phyloP scores from a whole-genome alignment of 2,329 filamentous ascomycete genomes.

The Didymella lethalis region DNA sequence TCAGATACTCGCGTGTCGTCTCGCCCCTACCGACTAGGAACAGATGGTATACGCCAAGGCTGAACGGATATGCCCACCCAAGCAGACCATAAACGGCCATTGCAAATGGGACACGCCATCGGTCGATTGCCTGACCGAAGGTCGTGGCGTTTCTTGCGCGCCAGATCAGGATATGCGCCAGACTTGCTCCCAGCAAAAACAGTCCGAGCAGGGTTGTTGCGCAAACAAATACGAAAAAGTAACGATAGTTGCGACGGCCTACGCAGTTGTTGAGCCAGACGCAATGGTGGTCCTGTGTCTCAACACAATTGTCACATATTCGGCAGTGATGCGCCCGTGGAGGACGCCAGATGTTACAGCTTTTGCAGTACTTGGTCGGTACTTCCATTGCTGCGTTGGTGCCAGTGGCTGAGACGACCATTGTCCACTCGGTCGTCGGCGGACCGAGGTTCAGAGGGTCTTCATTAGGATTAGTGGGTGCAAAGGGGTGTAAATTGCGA shows the following conservation, averaged over 20 bases:
- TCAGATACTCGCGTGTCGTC: slow-evolving; percentile 95
- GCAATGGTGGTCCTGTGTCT: slow-evolving; percentile 97
- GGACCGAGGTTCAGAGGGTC: slow-evolving; percentile 84
- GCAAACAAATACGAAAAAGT: slow-evolving; percentile 92
- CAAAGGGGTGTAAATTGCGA: slow-evolving; percentile 88
- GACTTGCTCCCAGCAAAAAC: slow-evolving; percentile 77
- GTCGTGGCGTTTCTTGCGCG: slow-evolving; percentile 67
- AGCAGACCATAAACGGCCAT: slow-evolving; percentile 85
- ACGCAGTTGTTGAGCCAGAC: slow-evolving; percentile 99
- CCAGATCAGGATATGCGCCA: slow-evolving; percentile 84
- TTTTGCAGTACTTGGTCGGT: slow-evolving; percentile 96
- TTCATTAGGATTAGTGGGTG: slow-evolving; percentile 75
- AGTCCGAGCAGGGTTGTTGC: slow-evolving; percentile 78
- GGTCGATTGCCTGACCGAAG: slow-evolving; percentile 72
- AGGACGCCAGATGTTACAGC: slow-evolving; percentile 96
- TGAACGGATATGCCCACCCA: slow-evolving; percentile 79
- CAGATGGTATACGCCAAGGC: slow-evolving; percentile 86
- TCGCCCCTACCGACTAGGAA: slow-evolving; percentile 91
- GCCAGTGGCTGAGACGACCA: slow-evolving; percentile 81
- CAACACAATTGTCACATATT: slow-evolving; percentile 95
- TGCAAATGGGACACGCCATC: slow-evolving; percentile 82
- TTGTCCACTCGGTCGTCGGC: slow-evolving; percentile 90
- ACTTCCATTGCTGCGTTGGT: slow-evolving; percentile 92
- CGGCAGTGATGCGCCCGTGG: slow-evolving; percentile 96
- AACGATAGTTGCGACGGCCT: slow-evolving; percentile 95